Evolutionary conservation across 1,284 basidiomycete species (phyloP), one percentile per base, ranked within the genome.

Genomic region (Leccinum proliferum): DNA sequence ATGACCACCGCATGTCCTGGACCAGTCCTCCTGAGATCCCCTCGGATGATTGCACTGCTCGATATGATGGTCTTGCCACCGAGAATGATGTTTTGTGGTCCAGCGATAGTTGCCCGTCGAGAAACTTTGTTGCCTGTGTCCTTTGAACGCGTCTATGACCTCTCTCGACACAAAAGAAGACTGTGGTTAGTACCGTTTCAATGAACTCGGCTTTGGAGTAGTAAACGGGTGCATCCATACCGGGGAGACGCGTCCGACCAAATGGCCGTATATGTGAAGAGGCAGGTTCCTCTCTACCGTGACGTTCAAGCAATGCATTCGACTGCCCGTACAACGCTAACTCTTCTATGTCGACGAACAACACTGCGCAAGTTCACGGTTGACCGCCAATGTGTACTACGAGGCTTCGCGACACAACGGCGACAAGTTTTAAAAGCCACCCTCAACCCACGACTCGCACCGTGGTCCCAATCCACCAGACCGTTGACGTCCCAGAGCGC

Each of bases 1-100:
- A 99, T 92, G 43, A 96, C 94, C 6, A 98, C 94, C 11, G 94
- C 90, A 80, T 93, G 91, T 1, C 93, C 90, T 11, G 92, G 86
- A 2, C 92, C 90, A 5, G 92, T 89, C 57, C 93, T 81, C 59
- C 91, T 81, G 55, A 97, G 78, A 72, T 98, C 95, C 1, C 95
- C 95, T 55, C 95, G 88, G 61, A 98, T 89, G 63, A 97, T 92
- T 12, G 90, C 90, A 62, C 87, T 85, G 59, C 86, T 90, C 12
- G 95, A 90, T 61, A 99, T 96, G 73, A 99, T 93, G 5, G 94
- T 96, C 78, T 98, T 98, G 50, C 96, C 97, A 41, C 94, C 94
- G 3, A 99, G 86, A 64, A 98, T 93, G 73, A 99, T 99, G 73
- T 98, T 98, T 72, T 94, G 90, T 7, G 95, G 93, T 9, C 97